Percentiles rank a stretch among this genome's conserved stretches.
phyloP scores from a whole-genome alignment of 1,284 basidiomycete species.

The Fomitopsis palustris region DNA sequence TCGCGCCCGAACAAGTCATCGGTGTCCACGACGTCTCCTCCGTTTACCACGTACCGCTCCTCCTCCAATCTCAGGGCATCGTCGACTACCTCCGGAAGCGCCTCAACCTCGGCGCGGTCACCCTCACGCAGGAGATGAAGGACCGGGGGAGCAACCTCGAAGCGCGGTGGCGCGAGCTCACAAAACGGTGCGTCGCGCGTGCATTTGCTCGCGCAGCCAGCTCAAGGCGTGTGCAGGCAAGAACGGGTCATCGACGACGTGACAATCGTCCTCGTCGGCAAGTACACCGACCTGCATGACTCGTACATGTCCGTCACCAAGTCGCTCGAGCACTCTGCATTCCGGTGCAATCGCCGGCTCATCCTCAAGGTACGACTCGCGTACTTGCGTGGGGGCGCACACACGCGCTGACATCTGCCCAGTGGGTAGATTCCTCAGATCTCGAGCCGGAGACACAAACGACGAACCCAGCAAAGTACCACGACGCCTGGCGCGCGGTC shows the following conservation, averaged over 20 bases:
- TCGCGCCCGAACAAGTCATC: slow-evolving; percentile 89
- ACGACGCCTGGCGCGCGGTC: slow-evolving; percentile 93
- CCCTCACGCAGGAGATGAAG: slow-evolving; percentile 53
- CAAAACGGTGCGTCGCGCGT: slow-evolving; percentile 52
- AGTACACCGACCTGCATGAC: slow-evolving; percentile 97
- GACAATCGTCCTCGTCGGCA: slow-evolving; percentile 91
- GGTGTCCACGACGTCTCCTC: slow-evolving; percentile 97
- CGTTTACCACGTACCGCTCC: slow-evolving; percentile 95
- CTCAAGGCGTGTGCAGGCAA: slow-evolving; percentile 47
- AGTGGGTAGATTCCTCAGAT: slow-evolving; percentile 99
- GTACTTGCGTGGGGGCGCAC: background rate
- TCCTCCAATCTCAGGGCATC: slow-evolving; percentile 92
- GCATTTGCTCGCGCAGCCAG: background rate
- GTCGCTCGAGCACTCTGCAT: slow-evolving; percentile 94
- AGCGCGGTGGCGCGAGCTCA: slow-evolving; percentile 82
- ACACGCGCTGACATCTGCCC: background rate
- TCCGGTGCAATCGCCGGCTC: slow-evolving; percentile 86
- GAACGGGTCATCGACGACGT: slow-evolving; percentile 93
- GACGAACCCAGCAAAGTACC: slow-evolving; percentile 84
- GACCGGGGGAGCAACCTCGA: slow-evolving; percentile 67
- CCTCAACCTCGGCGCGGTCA: slow-evolving; percentile 67
- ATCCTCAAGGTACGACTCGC: slow-evolving; percentile 56
- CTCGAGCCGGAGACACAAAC: slow-evolving; percentile 82
- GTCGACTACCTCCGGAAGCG: slow-evolving; percentile 82
- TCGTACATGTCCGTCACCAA: slow-evolving; percentile 99